Percentiles rank a stretch among this genome's conserved stretches.
Evolutionary conservation across 148 eudicot species (phyloP).

Genomic region (Rhododendron kiyosumense): DNA sequence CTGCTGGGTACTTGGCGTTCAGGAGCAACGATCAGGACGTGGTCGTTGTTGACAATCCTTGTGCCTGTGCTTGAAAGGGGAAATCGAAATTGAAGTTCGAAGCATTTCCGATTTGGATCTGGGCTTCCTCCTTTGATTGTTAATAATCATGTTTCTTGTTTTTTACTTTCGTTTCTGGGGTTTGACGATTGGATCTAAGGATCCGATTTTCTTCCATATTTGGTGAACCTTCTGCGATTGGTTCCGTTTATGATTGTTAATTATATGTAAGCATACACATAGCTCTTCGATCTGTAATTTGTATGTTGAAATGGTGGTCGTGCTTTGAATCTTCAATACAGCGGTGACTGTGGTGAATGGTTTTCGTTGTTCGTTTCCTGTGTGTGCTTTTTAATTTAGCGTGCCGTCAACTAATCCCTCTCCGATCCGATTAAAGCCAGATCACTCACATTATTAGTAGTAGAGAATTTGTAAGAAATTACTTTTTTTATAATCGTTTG

Average conservation of each 20-base stretch:
- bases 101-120: too few relatives aligned
- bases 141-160: background rate
- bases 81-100: background rate
- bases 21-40: conserved; percentile 27
- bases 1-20: conserved; percentile 34
- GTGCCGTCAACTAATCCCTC: too few relatives aligned
- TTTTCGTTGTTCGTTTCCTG: background rate
- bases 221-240: background rate
- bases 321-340: background rate
- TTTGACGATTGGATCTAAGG: background rate
- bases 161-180: too few relatives aligned
- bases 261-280: background rate
- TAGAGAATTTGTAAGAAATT: too few relatives aligned
- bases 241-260: background rate
- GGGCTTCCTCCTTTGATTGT: background rate
- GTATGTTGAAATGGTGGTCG: background rate
- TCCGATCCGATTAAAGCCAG: too few relatives aligned
- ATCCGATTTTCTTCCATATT: background rate
- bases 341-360: background rate
- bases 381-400: too few relatives aligned
- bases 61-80: conserved; percentile 39
- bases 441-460: too few relatives aligned
- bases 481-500: too few relatives aligned
- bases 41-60: conserved; percentile 37
- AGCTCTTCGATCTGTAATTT: background rate